Evolutionary conservation across 768 basidiomycete species (phyloP).

Genomic region (Boletus reticuloceps): DNA sequence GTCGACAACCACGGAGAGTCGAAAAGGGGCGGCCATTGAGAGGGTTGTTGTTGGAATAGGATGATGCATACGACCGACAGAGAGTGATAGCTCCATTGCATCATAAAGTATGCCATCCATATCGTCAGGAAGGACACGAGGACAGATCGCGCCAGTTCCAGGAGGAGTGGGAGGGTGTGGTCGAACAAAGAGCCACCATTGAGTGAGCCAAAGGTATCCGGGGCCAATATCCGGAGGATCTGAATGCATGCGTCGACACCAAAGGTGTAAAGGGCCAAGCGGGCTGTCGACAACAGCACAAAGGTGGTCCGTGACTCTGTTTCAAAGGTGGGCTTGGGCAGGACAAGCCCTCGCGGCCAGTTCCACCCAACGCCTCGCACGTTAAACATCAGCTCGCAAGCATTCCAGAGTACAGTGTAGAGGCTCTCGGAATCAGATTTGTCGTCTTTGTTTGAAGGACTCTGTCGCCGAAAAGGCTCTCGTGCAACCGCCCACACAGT

Average conservation of each 20-base stretch:
- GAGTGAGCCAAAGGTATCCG: constrained; percentile 35
- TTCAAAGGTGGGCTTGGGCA: constrained; percentile 9
- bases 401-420: constrained; percentile 21
- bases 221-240: constrained; percentile 29
- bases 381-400: constrained; percentile 23
- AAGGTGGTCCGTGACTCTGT: constrained; percentile 11
- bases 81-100: constrained; percentile 43
- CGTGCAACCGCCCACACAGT: constrained; percentile 17
- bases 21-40: constrained; percentile 64
- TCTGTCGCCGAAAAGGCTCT: constrained; percentile 8
- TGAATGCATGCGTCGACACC: constrained; percentile 15
- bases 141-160: constrained; percentile 37
- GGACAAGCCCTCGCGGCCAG: constrained; percentile 14
- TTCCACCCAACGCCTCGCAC: constrained; percentile 29
- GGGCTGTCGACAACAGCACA: constrained; percentile 4
- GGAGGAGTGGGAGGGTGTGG: constrained; percentile 31
- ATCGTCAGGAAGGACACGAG: constrained; percentile 39
- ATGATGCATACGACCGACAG: constrained; percentile 42
- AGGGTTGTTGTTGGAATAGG: constrained; percentile 45
- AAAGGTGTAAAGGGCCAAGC: constrained; percentile 4
- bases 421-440: neutral
- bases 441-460: neutral
- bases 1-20: constrained; percentile 53
- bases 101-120: constrained; percentile 38
- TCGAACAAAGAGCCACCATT: constrained; percentile 37